Evolutionary conservation across 139 green algal species (phyloP).

Genomic region (Chlorella sp.): DNA sequence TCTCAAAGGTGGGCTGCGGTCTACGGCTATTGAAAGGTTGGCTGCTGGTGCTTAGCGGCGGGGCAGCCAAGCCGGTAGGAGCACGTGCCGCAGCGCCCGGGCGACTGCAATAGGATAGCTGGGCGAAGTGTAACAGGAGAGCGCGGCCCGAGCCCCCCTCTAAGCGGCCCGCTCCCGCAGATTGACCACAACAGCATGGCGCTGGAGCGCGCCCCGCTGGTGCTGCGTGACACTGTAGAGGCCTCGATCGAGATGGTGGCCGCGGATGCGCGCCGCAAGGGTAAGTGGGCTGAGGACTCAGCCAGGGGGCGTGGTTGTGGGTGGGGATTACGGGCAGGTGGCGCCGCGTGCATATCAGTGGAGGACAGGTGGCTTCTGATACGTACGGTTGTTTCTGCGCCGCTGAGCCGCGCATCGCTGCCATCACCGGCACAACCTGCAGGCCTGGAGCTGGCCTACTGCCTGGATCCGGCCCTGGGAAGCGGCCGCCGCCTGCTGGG

Average conservation of each 20-base stretch:
- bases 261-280: constrained; percentile 37
- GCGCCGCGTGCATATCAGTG: no score
- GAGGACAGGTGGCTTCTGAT: not conserved
- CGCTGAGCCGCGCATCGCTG: not conserved
- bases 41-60: not conserved
- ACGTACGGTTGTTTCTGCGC: not conserved
- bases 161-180: not conserved
- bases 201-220: constrained; percentile 38
- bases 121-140: no score
- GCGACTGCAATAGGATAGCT: no score
- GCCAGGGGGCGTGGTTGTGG: no score
- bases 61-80: no score
- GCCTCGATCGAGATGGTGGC: constrained; percentile 43
- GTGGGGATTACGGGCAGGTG: not conserved
- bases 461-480: constrained; percentile 26
- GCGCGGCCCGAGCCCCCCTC: not conserved
- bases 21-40: no score
- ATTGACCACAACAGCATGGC: constrained; percentile 49
- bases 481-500: constrained; percentile 40
- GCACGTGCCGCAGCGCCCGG: no score
- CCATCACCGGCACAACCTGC: not conserved
- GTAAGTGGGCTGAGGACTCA: not conserved
- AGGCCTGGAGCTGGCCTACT: constrained; percentile 51
- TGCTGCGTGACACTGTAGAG: constrained; percentile 39
- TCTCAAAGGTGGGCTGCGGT: constrained; percentile 41